Evolutionary conservation across 306 rosid genomes (phyloP), one percentile per base, ranked within the genome.

Genomic region (Sicyos edulis): DNA sequence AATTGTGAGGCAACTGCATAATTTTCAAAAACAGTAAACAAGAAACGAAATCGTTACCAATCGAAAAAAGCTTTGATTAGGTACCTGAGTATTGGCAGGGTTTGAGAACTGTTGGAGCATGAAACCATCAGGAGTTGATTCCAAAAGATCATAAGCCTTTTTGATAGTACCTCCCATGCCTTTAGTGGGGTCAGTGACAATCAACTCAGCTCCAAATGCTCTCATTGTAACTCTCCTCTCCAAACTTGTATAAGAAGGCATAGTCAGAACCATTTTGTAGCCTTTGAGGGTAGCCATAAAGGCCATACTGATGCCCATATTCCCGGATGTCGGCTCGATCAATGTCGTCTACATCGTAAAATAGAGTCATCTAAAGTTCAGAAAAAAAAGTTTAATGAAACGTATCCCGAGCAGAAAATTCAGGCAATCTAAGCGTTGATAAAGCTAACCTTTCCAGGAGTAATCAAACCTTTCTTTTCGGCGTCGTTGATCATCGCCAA

Each of bases 51-150:
- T 11, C 63, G 11, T 57, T 11, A 56, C 20, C 29, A 55, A 55
- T 19, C 29, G 0, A 63, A 63, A 63, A 37, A 37, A 26, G 70
- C 37, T n/a, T 63, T 8, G 47, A 42, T 29, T 54, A 10, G 16
- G 50, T 61, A 86, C 90, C 96, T 75, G 82, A 34, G 95, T 82
- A 74, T 92, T 89, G 65, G 96, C 97, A 5, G 97, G 96, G 37
- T 92, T 92, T 16, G 96, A 86, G 66, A 92, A 92, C 44, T 92
- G 97, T 75, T 92, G 95, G 75, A 92, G 84, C 97, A 92, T 89
- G 78, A 73, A 81, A 54, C 88, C 96, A 80, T 89, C 54, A 10
- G 97, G 97, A 7, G 95, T 89, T 37, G 85, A 78, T 56, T 92
- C 97, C 56, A 92, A 65, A 76, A 92, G 92, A 0, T 92, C 79